Conservation (phyloP, 2,329 filamentous ascomycete genomes). For the Penicillium sclerotiorum region DNA sequence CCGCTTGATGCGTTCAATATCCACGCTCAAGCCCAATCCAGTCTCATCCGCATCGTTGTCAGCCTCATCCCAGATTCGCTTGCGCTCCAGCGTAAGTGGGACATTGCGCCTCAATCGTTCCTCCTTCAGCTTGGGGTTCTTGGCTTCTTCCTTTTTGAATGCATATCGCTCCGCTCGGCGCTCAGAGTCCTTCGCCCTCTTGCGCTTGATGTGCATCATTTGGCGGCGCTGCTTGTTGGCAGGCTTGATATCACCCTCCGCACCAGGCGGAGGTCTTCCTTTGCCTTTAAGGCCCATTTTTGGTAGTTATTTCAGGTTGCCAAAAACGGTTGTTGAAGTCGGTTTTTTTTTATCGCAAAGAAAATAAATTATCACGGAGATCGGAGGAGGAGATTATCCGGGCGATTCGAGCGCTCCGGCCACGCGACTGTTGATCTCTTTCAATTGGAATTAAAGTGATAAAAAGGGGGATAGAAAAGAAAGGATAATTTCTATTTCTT, state of each 20-base stretch:
- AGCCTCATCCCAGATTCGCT: conserved; percentile 85
- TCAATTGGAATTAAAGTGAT: conserved; percentile 9
- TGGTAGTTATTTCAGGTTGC: neutral
- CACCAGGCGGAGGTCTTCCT: conserved; percentile 48
- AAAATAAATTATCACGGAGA: conserved; percentile 35
- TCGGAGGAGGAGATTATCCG: conserved; percentile 24
- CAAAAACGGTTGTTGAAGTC: neutral
- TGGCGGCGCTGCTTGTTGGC: conserved; percentile 81
- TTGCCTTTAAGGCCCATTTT: conserved; percentile 55
- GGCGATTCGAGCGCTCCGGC: conserved; percentile 13
- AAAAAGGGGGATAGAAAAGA: conserved; percentile 4
- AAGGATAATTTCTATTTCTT: conserved; percentile 3
- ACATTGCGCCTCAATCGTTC: conserved; percentile 77
- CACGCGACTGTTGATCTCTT: conserved; percentile 15
- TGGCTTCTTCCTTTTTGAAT: conserved; percentile 81
- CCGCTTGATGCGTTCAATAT: conserved; percentile 53
- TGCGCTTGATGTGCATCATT: conserved; percentile 76
- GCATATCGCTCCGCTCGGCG: conserved; percentile 76
- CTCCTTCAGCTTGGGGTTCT: conserved; percentile 74
- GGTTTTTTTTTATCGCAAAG: conserved; percentile 16
- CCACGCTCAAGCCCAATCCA: conserved; percentile 50
- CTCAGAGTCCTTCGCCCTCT: conserved; percentile 72
- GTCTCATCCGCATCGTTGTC: conserved; percentile 54
- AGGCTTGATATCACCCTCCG: conserved; percentile 55
- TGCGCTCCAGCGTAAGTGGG: conserved; percentile 79